phyloP scores from a whole-genome alignment of 768 basidiomycete genomes.

The Mycena latifolia region DNA sequence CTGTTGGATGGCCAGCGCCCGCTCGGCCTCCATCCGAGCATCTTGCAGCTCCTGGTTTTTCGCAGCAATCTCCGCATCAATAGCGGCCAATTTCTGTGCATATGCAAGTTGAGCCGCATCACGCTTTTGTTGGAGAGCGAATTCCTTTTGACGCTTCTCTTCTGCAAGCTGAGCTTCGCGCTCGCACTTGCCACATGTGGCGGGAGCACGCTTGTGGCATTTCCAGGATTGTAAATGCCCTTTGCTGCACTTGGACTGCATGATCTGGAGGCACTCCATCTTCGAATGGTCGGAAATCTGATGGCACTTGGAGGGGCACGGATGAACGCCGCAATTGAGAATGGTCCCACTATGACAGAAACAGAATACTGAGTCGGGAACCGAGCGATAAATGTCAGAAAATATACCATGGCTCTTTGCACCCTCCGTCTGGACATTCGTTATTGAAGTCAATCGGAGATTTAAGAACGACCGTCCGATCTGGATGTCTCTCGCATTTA shows the following conservation, averaged over 20 bases:
- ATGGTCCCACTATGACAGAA: constrained; percentile 53
- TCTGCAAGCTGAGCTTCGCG: constrained; percentile 52
- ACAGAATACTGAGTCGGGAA: neutral
- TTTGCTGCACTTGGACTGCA: constrained; percentile 55
- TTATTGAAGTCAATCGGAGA: constrained; percentile 62
- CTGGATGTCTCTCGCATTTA: constrained; percentile 68
- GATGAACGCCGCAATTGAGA: constrained; percentile 65
- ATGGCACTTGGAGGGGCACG: constrained; percentile 74
- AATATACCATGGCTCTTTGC: constrained; percentile 67
- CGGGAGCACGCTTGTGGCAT: constrained; percentile 50
- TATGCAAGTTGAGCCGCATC: constrained; percentile 52
- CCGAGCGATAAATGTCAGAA: neutral
- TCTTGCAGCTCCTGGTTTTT: constrained; percentile 49
- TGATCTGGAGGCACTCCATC: constrained; percentile 57
- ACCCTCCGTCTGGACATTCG: constrained; percentile 73
- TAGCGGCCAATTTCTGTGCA: constrained; percentile 47
- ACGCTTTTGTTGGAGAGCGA: constrained; percentile 52
- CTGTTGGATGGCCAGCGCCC: constrained; percentile 51
- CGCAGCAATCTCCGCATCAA: constrained; percentile 51
- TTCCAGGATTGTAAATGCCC: constrained; percentile 58
- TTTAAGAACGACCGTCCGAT: constrained; percentile 51
- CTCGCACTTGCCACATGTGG: constrained; percentile 51
- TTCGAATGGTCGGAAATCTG: constrained; percentile 65
- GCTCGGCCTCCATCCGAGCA: constrained; percentile 49
- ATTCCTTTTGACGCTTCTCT: constrained; percentile 47